These are phyloP conservation scores for Magnolia officinalis DNA, from an alignment of 164 flowering plant species.

Conservation along the genomic window DNA sequence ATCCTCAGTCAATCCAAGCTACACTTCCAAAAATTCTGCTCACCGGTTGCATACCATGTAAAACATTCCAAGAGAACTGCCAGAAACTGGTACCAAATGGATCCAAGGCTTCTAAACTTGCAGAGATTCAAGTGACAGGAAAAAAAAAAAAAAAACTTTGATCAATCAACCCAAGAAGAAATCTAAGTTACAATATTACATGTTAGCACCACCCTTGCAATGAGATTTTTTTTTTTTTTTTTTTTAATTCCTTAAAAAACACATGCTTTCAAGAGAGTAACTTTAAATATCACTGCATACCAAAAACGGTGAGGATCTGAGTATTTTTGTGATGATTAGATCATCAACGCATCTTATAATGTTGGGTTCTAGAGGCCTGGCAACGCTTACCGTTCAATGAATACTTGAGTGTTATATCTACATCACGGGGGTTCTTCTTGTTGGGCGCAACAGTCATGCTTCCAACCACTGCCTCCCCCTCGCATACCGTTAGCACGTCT, in stretches of 20 bases:
- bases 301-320: not conserved
- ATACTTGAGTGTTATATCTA: slow-evolving; percentile 78
- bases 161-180: no score
- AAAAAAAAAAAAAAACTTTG: no score
- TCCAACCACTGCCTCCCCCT: slow-evolving; percentile 77
- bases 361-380: slow-evolving; percentile 58
- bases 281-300: not conserved
- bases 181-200: not conserved
- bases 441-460: slow-evolving; percentile 81
- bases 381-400: slow-evolving; percentile 64
- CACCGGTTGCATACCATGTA: no score
- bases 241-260: not conserved
- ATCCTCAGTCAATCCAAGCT: no score
- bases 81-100: no score
- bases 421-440: slow-evolving; percentile 91
- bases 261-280: not conserved
- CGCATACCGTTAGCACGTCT: slow-evolving; percentile 82
- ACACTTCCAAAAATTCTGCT: no score
- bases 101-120: no score
- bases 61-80: no score
- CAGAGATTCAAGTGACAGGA: no score
- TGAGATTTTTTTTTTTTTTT: not conserved
- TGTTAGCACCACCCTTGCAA: not conserved
- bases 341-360: slow-evolving; percentile 72
- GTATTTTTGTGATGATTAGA: not conserved